Conservation (phyloP, 2,329 filamentous ascomycete species). For the Dactylellina leptospora region DNA sequence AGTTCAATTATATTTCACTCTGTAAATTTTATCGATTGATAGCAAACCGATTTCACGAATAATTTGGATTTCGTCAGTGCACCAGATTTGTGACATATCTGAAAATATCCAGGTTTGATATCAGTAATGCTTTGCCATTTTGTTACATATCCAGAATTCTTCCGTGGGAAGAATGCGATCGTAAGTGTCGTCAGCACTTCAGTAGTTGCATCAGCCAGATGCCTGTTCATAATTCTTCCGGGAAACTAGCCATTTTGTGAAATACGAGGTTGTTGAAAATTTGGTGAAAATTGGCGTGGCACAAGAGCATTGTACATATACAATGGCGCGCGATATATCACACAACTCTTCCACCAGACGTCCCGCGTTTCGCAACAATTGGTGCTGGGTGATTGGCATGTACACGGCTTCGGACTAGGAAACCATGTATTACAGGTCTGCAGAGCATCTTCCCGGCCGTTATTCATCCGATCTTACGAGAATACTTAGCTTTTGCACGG, state of each 20-base stretch:
- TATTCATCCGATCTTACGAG: slow-evolving; percentile 43
- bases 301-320: slow-evolving; percentile 34
- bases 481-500: neutral
- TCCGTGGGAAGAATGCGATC: slow-evolving; percentile 17
- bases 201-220: slow-evolving; percentile 16
- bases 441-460: slow-evolving; percentile 33
- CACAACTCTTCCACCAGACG: slow-evolving; percentile 14
- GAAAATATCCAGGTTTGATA: slow-evolving; percentile 45
- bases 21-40: neutral
- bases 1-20: slow-evolving; percentile 10
- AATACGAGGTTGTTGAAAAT: slow-evolving; percentile 34
- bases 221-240: slow-evolving; percentile 39
- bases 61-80: slow-evolving; percentile 22
- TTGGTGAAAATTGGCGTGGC: slow-evolving; percentile 27
- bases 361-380: slow-evolving; percentile 40
- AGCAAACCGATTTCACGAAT: neutral
- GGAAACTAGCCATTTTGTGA: slow-evolving; percentile 27
- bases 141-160: slow-evolving; percentile 36
- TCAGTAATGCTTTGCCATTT: slow-evolving; percentile 20
- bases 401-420: slow-evolving; percentile 5
- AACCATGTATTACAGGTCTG: slow-evolving; percentile 29
- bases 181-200: neutral
- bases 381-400: neutral
- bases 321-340: slow-evolving; percentile 37
- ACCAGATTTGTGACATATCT: slow-evolving; percentile 32